phyloP scores from a whole-genome alignment of 768 basidiomycete species.

The Gyrodon lividus region DNA sequence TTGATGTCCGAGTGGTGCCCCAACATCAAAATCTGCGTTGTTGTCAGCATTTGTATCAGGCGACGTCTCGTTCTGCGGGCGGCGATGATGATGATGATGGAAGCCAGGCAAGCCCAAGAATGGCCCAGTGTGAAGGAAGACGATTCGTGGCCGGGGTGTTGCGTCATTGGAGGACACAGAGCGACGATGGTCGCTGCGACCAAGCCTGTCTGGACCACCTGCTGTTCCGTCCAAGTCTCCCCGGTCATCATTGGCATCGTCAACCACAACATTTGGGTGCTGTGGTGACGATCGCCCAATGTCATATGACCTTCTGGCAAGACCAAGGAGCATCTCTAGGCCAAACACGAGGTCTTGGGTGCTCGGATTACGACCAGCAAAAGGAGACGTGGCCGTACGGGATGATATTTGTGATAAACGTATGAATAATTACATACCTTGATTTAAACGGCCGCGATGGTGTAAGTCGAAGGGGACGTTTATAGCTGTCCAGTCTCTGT shows the following conservation, averaged over 20 bases:
- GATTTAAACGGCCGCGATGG: constrained; percentile 12
- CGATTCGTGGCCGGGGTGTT: constrained; percentile 46
- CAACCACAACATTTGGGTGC: constrained; percentile 2
- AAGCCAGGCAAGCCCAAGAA: constrained; percentile 20
- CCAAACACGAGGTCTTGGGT: too few relatives aligned
- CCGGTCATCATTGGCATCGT: constrained; percentile 7
- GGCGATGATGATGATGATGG: constrained; percentile 6
- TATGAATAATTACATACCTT: constrained; percentile 22
- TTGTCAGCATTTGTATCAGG: constrained; percentile 11
- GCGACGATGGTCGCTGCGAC: constrained; percentile 25
- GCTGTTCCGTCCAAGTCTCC: constrained; percentile 3
- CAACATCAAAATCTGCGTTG: constrained; percentile 12
- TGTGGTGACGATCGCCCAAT: constrained; percentile 19
- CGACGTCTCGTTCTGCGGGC: constrained; percentile 3
- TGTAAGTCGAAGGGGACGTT: not conserved
- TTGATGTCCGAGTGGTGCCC: constrained; percentile 6
- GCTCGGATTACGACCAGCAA: not conserved
- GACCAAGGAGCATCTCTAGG: constrained; percentile 23
- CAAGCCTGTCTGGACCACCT: constrained; percentile 7
- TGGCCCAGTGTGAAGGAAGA: constrained; percentile 15
- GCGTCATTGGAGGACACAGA: constrained; percentile 47
- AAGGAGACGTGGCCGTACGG: not conserved
- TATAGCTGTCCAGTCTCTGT: constrained; percentile 3
- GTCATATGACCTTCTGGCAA: constrained; percentile 22
- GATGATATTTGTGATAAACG: not conserved